Conservation (phyloP, 257 asterid genomes). For the Voacanga thouarsii region DNA sequence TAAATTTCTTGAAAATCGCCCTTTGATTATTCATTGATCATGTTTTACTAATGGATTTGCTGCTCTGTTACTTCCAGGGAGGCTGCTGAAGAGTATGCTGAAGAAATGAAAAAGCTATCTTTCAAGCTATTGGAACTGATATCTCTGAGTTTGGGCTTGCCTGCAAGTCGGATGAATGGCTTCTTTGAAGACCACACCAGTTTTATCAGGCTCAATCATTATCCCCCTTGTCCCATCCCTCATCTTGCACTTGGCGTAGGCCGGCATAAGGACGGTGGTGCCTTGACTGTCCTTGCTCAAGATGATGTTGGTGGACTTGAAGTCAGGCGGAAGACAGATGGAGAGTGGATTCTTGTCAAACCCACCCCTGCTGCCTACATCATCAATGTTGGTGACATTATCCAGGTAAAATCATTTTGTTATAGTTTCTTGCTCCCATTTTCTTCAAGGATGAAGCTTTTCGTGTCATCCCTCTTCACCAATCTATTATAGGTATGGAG, state of each 20-base stretch:
- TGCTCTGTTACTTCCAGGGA: constrained; percentile 36
- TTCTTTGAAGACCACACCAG: constrained; percentile 51
- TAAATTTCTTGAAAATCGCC: not conserved
- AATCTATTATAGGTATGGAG: constrained; percentile 54
- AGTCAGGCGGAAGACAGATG: constrained; percentile 65
- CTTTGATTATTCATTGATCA: no score
- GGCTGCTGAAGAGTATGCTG: constrained; percentile 49
- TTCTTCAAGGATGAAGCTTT: not conserved
- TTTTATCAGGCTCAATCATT: constrained; percentile 65
- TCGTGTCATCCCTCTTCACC: no score
- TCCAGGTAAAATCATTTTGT: constrained; percentile 39
- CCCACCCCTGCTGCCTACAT: constrained; percentile 67
- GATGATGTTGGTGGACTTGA: constrained; percentile 73
- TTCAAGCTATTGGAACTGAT: constrained; percentile 52
- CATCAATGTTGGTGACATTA: constrained; percentile 61
- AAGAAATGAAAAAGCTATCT: constrained; percentile 46
- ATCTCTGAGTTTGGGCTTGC: constrained; percentile 52
- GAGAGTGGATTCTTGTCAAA: constrained; percentile 68
- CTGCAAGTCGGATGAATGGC: constrained; percentile 38
- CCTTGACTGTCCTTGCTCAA: constrained; percentile 60
- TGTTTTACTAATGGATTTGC: not conserved
- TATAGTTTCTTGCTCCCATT: not conserved
- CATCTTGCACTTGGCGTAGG: constrained; percentile 76
- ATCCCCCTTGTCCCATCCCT: constrained; percentile 70
- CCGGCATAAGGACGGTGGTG: constrained; percentile 65